Conservation (phyloP, 371 early-diverging fungal genomes). For the Mortierella sp. region DNA sequence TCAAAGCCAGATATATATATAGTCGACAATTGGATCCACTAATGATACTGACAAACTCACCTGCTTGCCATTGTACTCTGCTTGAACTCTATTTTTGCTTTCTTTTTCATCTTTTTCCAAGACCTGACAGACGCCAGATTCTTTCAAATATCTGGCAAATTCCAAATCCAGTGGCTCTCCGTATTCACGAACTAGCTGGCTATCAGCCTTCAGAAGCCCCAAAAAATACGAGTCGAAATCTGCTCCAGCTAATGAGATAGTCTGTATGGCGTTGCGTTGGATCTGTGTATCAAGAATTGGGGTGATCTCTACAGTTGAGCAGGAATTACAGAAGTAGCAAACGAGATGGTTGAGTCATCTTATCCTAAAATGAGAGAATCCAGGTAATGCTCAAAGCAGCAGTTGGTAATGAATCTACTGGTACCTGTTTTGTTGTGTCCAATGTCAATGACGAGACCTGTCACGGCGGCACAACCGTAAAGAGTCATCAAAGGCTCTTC, state of each 20-base stretch:
- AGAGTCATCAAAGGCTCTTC: constrained; percentile 87
- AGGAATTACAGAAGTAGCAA: not conserved
- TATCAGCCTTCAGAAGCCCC: constrained; percentile 68
- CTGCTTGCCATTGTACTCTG: constrained; percentile 72
- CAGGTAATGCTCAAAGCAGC: not conserved
- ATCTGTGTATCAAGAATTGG: constrained; percentile 79
- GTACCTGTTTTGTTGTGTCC: constrained; percentile 82
- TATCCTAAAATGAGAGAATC: not conserved
- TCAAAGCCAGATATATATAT: not conserved
- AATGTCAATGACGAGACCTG: constrained; percentile 92
- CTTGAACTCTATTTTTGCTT: constrained; percentile 59
- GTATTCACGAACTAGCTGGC: constrained; percentile 64
- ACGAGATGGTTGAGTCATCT: not conserved
- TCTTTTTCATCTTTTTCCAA: constrained; percentile 62
- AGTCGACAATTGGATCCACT: not conserved
- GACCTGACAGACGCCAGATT: constrained; percentile 71
- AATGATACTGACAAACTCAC: constrained; percentile 37
- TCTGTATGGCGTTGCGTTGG: constrained; percentile 68
- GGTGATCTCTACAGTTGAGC: constrained; percentile 66
- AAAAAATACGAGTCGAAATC: constrained; percentile 75
- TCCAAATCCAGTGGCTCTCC: constrained; percentile 62
- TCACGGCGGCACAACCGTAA: constrained; percentile 83
- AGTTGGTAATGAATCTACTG: not conserved
- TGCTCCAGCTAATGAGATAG: constrained; percentile 76
- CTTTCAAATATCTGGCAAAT: constrained; percentile 71